phyloP scores from a whole-genome alignment of 2,329 filamentous ascomycete genomes.

The Aspergillus sp. region DNA sequence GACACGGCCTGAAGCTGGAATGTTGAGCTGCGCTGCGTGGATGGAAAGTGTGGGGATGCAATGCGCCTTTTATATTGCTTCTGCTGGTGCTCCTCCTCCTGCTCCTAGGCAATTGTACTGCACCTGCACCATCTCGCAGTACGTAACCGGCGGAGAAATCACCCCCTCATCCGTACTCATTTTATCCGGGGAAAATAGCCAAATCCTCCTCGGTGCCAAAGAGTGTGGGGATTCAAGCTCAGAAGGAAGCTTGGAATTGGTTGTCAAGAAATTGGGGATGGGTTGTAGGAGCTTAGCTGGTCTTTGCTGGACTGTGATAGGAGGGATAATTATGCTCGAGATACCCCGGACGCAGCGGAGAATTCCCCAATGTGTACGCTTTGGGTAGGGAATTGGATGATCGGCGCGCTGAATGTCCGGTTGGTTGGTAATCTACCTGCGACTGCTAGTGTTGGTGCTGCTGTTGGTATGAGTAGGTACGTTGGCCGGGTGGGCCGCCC shows the following conservation, averaged over 20 bases:
- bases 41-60: neutral
- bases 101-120: neutral
- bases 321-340: constrained; percentile 21
- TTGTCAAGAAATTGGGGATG: neutral
- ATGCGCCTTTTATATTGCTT: neutral
- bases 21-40: neutral
- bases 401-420: constrained; percentile 13
- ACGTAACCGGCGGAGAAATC: constrained; percentile 2
- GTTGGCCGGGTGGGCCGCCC: too few species aligned
- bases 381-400: neutral
- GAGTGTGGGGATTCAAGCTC: constrained; percentile 13
- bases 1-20: too few species aligned
- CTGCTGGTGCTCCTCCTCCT: neutral
- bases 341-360: constrained; percentile 24
- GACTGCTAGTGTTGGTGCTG: neutral
- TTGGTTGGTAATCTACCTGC: neutral
- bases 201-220: neutral
- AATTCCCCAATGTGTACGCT: constrained; percentile 19
- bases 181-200: constrained; percentile 9
- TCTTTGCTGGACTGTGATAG: constrained; percentile 19
- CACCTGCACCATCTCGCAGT: too few species aligned
- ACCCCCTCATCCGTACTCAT: neutral
- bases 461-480: too few species aligned
- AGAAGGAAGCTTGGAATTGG: constrained; percentile 9
- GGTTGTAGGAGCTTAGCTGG: constrained; percentile 1